phyloP scores from a whole-genome alignment of 2,329 filamentous ascomycete species.

The Seiridium cupressi region DNA sequence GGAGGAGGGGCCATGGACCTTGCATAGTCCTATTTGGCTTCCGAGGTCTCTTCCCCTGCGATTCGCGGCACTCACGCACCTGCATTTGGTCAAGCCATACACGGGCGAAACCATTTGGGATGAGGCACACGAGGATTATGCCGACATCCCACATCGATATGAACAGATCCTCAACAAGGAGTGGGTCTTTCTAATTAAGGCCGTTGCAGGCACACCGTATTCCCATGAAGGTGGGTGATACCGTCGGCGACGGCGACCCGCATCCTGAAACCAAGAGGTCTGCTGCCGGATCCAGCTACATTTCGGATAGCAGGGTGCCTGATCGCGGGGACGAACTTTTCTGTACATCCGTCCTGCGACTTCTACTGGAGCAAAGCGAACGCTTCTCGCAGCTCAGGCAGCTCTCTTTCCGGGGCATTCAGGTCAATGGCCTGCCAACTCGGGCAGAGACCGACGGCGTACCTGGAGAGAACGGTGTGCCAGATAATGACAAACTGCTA shows the following conservation, averaged over 20 bases:
- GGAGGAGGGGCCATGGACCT: not conserved
- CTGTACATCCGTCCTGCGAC: constrained; percentile 4
- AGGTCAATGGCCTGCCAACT: not conserved
- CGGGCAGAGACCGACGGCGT: not conserved
- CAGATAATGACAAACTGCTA: constrained; percentile 1
- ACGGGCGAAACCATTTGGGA: not conserved
- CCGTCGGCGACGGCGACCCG: not conserved
- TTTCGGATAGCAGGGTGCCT: not conserved
- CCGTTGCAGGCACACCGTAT: not conserved
- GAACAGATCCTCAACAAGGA: constrained; percentile 6
- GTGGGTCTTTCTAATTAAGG: constrained; percentile 1
- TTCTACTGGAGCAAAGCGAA: constrained; percentile 2
- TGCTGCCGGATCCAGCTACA: not conserved
- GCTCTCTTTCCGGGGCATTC: constrained; percentile 7
- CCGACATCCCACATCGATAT: not conserved
- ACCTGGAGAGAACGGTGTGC: not conserved
- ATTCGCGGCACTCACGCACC: constrained; percentile 4
- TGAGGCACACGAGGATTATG: not conserved
- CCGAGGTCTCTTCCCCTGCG: not conserved
- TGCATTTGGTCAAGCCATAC: constrained; percentile 8
- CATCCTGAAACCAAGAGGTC: not conserved
- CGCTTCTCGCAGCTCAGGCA: not conserved
- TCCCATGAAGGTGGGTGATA: not conserved
- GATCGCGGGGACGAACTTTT: constrained; percentile 5
- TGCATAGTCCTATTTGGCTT: constrained; percentile 3